Evolutionary conservation across 768 basidiomycete species (phyloP), one percentile per base, ranked within the genome.

Genomic region (Hydnum rufescens): DNA sequence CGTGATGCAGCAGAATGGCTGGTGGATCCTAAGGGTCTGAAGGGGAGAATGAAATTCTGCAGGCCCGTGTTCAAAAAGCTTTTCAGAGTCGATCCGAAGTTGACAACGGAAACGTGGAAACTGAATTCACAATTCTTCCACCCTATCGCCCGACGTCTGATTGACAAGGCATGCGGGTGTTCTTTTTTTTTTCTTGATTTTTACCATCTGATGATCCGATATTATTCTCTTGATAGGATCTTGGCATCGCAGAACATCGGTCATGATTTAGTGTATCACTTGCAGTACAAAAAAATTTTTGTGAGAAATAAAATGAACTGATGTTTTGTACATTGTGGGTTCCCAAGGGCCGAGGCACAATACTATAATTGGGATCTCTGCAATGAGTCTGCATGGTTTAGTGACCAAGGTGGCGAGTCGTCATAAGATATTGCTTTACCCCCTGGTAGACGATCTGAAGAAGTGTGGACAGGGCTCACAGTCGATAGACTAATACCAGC

Each of bases 31-130:
- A 77, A 74, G 0, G 65, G 74, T 26, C 66, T 86, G 53, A 80
- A 82, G 59, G 83, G 83, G 5, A 70, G 83, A 26, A 85, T 85
- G 82, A 86, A 86, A 62, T 85, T 84, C 67, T 86, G 83, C 64
- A 65, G 83, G 48, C 78, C 81, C 0, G 65, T 75, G 3, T 77
- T 85, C 60, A 65, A 74, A 31, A 73, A 67, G 0, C 71, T 77
- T n/a, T 64, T 60, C 26, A 70, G 70, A 54, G 77, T 77, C 19
- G 68, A 85, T 59, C 60, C 62, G 49, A 58, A 59, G 32, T 64
- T 83, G 26, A 80, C 83, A 3, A 62, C 70, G 47, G 58, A 64
- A 32, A 68, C 65, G 28, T 87, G 76, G 63, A 60, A 58, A 32
- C 65, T 60, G 39, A 61, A 69, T 49, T 74, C 74, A 60, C 61